Percentiles rank a stretch among this genome's conserved stretches.
Conservation (phyloP, 441 rosid species). For the Euphorbia celastroides region DNA sequence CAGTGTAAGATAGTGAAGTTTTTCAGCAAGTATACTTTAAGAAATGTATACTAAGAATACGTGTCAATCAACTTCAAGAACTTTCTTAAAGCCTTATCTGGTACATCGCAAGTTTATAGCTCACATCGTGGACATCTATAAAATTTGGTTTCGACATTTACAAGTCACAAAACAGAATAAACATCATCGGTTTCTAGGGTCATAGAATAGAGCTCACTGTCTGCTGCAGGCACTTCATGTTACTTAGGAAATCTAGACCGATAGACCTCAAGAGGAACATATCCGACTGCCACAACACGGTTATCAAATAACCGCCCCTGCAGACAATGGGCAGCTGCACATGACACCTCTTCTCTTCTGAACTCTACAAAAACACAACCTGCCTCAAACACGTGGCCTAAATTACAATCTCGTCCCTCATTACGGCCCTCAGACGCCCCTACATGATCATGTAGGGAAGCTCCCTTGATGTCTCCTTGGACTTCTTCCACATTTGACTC, state of each 20-base stretch:
- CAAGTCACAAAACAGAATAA: no score
- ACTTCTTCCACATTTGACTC: slow-evolving; percentile 22
- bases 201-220: no score
- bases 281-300: slow-evolving; percentile 50
- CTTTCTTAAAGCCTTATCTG: not conserved
- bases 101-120: not conserved
- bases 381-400: slow-evolving; percentile 40
- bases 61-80: no score
- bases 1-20: not conserved
- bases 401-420: slow-evolving; percentile 23
- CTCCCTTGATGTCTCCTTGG: slow-evolving; percentile 22
- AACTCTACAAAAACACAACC: slow-evolving; percentile 78
- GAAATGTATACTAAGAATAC: not conserved
- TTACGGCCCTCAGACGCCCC: no score
- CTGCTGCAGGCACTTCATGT: not conserved
- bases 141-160: not conserved
- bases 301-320: slow-evolving; percentile 64
- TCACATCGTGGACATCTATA: no score
- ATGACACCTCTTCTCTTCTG: slow-evolving; percentile 65
- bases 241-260: slow-evolving; percentile 45
- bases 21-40: not conserved
- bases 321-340: slow-evolving; percentile 67
- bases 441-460: slow-evolving; percentile 15
- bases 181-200: no score
- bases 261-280: slow-evolving; percentile 53